Evolutionary conservation across 108 stramenopile species (phyloP).

Genomic region (Pseudonitzschia multistriata): DNA sequence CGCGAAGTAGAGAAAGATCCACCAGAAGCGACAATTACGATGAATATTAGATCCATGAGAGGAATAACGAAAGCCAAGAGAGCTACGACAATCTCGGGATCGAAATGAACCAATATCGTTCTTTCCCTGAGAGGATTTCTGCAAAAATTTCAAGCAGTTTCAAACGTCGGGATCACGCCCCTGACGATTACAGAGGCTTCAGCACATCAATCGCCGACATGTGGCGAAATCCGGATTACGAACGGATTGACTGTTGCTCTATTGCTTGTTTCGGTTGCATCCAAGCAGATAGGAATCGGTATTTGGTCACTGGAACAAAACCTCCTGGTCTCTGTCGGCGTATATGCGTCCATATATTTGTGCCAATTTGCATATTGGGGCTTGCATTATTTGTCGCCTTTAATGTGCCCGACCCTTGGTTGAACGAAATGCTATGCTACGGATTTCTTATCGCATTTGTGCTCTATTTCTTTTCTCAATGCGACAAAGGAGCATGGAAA

Average conservation of each 20-base stretch:
- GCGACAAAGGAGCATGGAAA: conserved; percentile 56
- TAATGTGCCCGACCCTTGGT: conserved; percentile 46
- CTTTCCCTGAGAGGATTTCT: background rate
- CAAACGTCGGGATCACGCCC: background rate
- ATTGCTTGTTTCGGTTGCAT: conserved; percentile 72
- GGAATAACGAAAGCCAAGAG: background rate
- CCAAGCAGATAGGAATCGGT: conserved; percentile 74
- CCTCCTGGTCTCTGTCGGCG: conserved; percentile 59
- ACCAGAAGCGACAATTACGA: background rate
- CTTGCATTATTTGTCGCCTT: conserved; percentile 61
- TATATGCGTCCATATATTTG: conserved; percentile 45
- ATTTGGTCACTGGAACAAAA: conserved; percentile 50
- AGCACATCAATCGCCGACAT: conserved; percentile 56
- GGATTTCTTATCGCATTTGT: conserved; percentile 44
- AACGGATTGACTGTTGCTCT: conserved; percentile 67
- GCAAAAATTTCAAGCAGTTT: background rate
- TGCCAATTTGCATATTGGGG: conserved; percentile 55
- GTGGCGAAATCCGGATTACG: conserved; percentile 39
- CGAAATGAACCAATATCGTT: conserved; percentile 5
- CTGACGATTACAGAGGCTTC: conserved; percentile 50
- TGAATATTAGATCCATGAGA: background rate
- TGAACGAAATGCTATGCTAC: conserved; percentile 52
- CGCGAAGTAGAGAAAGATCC: background rate
- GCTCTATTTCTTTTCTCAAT: conserved; percentile 50
- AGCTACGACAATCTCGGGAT: background rate